Evolutionary conservation across 495 filamentous ascomycete genomes (phyloP).

Genomic region (Paragyromitra xinjiangensis): DNA sequence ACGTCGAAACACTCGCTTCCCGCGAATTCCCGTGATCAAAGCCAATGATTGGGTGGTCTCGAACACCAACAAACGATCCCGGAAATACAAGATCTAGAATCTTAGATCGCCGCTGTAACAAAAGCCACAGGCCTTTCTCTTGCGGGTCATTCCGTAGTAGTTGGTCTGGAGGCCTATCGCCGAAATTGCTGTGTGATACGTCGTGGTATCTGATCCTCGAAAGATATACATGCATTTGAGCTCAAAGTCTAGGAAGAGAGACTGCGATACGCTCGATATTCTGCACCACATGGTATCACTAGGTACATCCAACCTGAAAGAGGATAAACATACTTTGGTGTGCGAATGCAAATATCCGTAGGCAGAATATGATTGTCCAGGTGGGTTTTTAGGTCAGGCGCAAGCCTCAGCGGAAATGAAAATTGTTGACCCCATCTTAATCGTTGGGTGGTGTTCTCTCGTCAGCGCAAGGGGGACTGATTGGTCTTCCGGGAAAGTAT

Average conservation of each 20-base stretch:
- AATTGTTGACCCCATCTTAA: constrained; percentile 30
- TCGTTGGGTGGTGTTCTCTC: constrained; percentile 14
- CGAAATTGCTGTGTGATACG: neutral
- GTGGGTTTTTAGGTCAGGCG: constrained; percentile 29
- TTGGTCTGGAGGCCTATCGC: neutral
- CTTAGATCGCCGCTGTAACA: constrained; percentile 34
- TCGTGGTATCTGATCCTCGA: neutral
- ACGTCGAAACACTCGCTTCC: constrained; percentile 32
- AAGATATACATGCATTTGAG: constrained; percentile 6
- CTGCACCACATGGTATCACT: neutral
- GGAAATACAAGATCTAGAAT: constrained; percentile 43
- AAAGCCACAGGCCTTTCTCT: constrained; percentile 1
- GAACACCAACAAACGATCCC: constrained; percentile 4
- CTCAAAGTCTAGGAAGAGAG: neutral
- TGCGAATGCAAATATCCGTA: constrained; percentile 20
- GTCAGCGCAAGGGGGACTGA: neutral
- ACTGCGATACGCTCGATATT: neutral
- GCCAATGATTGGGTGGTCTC: constrained; percentile 21
- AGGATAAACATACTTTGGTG: neutral
- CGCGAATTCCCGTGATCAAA: constrained; percentile 6
- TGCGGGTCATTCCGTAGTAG: neutral
- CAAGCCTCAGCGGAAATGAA: constrained; percentile 10
- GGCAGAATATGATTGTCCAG: neutral
- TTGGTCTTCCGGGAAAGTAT: constrained; percentile 20
- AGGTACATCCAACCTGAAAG: constrained; percentile 21